phyloP scores from a whole-genome alignment of 441 rosid genomes.

The Jatropha multifida region DNA sequence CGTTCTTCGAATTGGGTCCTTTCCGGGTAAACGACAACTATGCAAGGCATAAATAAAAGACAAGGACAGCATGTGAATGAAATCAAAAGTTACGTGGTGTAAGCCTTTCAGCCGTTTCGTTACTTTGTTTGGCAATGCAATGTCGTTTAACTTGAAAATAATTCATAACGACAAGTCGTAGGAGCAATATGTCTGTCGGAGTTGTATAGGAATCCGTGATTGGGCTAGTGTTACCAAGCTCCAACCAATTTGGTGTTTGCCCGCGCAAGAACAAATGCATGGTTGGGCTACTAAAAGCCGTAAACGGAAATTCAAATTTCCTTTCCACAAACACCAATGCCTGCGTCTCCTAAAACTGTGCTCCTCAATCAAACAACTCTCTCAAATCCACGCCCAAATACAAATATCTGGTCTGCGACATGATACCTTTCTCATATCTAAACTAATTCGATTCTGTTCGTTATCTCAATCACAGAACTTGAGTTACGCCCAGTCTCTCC shows the following conservation, averaged over 20 bases:
- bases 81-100: too few species aligned
- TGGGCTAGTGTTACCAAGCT: background rate
- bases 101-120: too few species aligned
- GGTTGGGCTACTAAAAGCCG: conserved; percentile 31
- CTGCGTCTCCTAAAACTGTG: conserved; percentile 49
- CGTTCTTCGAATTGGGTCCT: too few species aligned
- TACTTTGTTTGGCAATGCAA: too few species aligned
- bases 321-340: conserved; percentile 42
- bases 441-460: conserved; percentile 51
- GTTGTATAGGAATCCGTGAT: too few species aligned
- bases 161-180: too few species aligned
- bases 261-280: conserved; percentile 15
- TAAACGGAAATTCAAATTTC: conserved; percentile 30
- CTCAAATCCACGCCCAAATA: conserved; percentile 62
- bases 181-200: too few species aligned
- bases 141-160: too few species aligned
- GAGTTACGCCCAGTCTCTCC: conserved; percentile 43
- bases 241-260: background rate
- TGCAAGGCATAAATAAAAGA: too few species aligned
- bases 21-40: too few species aligned
- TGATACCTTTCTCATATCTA: conserved; percentile 42
- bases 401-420: conserved; percentile 47
- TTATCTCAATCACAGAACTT: conserved; percentile 43
- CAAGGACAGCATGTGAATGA: too few species aligned
- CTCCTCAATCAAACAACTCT: conserved; percentile 46